Conservation (phyloP, 2,329 filamentous ascomycete genomes). For the Chaetomium strumarium region DNA sequence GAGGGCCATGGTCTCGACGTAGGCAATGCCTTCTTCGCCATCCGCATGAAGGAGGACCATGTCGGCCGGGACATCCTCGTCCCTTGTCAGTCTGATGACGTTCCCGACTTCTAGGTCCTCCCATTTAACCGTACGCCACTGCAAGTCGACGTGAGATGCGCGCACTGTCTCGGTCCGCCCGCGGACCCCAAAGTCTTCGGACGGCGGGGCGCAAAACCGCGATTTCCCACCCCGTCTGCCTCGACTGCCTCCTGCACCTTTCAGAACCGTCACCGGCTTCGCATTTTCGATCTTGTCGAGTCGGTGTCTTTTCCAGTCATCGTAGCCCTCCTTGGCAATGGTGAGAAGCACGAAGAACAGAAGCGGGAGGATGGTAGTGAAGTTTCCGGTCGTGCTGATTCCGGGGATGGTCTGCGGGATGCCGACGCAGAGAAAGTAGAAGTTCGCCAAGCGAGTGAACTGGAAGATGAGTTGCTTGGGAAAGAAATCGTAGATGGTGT, state of each 20-base stretch:
- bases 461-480: slow-evolving; percentile 85
- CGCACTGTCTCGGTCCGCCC: not conserved
- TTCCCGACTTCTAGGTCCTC: slow-evolving; percentile 74
- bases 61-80: slow-evolving; percentile 74
- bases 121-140: slow-evolving; percentile 69
- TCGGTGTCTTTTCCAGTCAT: slow-evolving; percentile 77
- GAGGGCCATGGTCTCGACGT: slow-evolving; percentile 72
- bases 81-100: slow-evolving; percentile 64
- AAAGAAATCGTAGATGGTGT: slow-evolving; percentile 83
- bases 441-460: slow-evolving; percentile 90
- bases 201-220: not conserved
- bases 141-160: slow-evolving; percentile 18
- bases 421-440: slow-evolving; percentile 85
- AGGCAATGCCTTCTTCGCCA: slow-evolving; percentile 70
- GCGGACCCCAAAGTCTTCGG: not conserved
- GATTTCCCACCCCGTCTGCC: slow-evolving; percentile 18
- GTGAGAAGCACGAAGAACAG: slow-evolving; percentile 78
- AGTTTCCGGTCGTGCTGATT: slow-evolving; percentile 86
- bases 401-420: slow-evolving; percentile 87
- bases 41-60: slow-evolving; percentile 67
- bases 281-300: slow-evolving; percentile 79
- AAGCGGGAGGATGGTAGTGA: slow-evolving; percentile 78
- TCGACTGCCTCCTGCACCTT: slow-evolving; percentile 42
- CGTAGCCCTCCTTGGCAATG: slow-evolving; percentile 86
- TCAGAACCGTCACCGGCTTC: not conserved